phyloP scores from a whole-genome alignment of 495 filamentous ascomycete species.

The Alectoria sarmentosa region DNA sequence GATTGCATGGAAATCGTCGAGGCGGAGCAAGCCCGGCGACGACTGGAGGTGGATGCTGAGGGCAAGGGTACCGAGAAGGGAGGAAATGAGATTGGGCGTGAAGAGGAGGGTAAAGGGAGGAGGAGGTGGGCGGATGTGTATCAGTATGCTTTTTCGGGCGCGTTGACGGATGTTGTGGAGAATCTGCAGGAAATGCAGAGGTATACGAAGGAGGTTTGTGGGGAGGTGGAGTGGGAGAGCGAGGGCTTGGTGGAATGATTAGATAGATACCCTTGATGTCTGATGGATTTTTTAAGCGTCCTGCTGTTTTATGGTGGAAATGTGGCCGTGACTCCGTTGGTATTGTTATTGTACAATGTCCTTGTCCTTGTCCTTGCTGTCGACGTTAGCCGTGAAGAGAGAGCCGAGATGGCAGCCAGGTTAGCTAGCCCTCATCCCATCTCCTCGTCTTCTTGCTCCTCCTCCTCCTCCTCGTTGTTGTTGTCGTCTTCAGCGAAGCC shows the following conservation, averaged over 20 bases:
- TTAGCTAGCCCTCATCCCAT: slow-evolving; percentile 1
- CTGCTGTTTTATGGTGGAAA: no score
- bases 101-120: slow-evolving; percentile 22
- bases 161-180: slow-evolving; percentile 49
- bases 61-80: slow-evolving; percentile 15
- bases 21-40: slow-evolving; percentile 28
- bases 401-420: background rate
- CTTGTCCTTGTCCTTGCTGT: no score
- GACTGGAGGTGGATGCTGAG: slow-evolving; percentile 23
- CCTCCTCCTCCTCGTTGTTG: slow-evolving; percentile 26
- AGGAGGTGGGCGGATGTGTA: slow-evolving; percentile 44
- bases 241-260: background rate
- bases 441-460: slow-evolving; percentile 37
- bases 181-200: slow-evolving; percentile 45
- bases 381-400: no score
- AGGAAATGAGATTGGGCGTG: slow-evolving; percentile 9
- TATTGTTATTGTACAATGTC: no score
- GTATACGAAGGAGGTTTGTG: slow-evolving; percentile 48
- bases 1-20: slow-evolving; percentile 44
- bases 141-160: slow-evolving; percentile 43
- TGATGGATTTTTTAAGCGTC: no score
- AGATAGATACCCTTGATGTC: background rate
- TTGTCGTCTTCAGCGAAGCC: slow-evolving; percentile 40
- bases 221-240: slow-evolving; percentile 39
- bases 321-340: no score